These are phyloP conservation scores for Chytriomyces sp. DNA, from an alignment of 192 early-diverging fungal species.

Conservation along the genomic window DNA sequence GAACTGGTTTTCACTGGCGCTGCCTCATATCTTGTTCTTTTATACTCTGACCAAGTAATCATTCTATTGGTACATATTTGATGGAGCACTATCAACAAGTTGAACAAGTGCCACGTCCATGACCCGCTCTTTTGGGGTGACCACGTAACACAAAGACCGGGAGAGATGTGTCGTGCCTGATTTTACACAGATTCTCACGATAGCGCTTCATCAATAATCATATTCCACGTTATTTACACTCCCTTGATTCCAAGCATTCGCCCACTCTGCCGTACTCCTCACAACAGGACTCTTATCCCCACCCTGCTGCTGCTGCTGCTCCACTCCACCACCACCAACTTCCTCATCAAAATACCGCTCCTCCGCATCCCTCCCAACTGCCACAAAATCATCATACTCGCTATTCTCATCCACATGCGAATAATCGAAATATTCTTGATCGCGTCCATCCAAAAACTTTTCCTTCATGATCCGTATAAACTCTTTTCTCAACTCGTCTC, in stretches of 20 bases:
- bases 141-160: too few relatives aligned
- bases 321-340: background rate
- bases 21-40: too few relatives aligned
- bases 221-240: slow-evolving; percentile 35
- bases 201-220: slow-evolving; percentile 13
- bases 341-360: slow-evolving; percentile 42
- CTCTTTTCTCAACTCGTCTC: slow-evolving; percentile 6
- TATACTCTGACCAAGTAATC: too few relatives aligned
- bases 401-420: slow-evolving; percentile 26
- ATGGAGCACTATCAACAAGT: too few relatives aligned
- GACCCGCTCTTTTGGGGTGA: too few relatives aligned
- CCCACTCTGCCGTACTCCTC: slow-evolving; percentile 12
- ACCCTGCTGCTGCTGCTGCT: background rate
- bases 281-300: background rate
- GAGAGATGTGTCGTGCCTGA: too few relatives aligned
- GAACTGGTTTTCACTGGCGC: too few relatives aligned
- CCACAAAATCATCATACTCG: slow-evolving; percentile 31
- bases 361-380: slow-evolving; percentile 24
- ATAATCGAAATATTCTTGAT: slow-evolving; percentile 35
- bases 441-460: slow-evolving; percentile 30
- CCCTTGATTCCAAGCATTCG: slow-evolving; percentile 10
- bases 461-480: slow-evolving; percentile 35
- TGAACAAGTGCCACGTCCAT: too few relatives aligned
- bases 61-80: too few relatives aligned
- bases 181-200: too few relatives aligned